Percentiles rank a stretch among this genome's conserved stretches.
phyloP scores from a whole-genome alignment of 345 rosid species.

The Combretum micranthum region DNA sequence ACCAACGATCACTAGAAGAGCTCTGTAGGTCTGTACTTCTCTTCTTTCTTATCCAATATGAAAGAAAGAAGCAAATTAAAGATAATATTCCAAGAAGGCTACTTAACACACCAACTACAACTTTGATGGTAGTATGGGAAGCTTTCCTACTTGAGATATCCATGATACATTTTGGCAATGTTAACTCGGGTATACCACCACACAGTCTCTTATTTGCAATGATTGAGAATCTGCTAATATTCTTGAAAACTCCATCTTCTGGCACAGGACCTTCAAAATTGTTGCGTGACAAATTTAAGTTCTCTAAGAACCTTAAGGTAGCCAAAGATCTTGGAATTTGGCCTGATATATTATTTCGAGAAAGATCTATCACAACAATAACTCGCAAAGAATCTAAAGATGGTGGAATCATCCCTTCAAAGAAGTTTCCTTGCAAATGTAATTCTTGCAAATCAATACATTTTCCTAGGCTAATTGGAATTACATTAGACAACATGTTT shows the following conservation, averaged over 20 bases:
- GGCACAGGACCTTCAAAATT: slow-evolving; percentile 21
- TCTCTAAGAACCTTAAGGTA: background rate
- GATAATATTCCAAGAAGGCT: too few species aligned
- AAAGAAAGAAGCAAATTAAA: background rate
- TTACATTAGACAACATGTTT: slow-evolving; percentile 15
- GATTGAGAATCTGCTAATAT: slow-evolving; percentile 9
- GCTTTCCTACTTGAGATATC: too few species aligned
- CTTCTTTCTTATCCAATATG: background rate
- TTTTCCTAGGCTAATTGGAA: slow-evolving; percentile 11
- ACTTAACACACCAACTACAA: too few species aligned
- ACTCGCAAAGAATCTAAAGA: slow-evolving; percentile 13
- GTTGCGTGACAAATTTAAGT: slow-evolving; percentile 20
- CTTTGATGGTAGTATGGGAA: too few species aligned
- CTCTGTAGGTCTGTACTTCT: too few species aligned
- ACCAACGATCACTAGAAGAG: background rate
- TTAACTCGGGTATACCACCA: slow-evolving; percentile 9
- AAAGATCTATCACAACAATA: slow-evolving; percentile 13
- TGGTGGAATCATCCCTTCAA: slow-evolving; percentile 15
- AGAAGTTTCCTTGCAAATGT: slow-evolving; percentile 9
- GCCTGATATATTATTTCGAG: slow-evolving; percentile 17
- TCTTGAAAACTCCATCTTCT: slow-evolving; percentile 17
- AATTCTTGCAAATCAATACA: slow-evolving; percentile 7
- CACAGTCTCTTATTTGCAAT: slow-evolving; percentile 20
- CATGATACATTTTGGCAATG: too few species aligned
- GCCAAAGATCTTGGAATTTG: slow-evolving; percentile 13